Evolutionary conservation across 2,329 filamentous ascomycete species (phyloP).

Genomic region (Cercospora sojina): DNA sequence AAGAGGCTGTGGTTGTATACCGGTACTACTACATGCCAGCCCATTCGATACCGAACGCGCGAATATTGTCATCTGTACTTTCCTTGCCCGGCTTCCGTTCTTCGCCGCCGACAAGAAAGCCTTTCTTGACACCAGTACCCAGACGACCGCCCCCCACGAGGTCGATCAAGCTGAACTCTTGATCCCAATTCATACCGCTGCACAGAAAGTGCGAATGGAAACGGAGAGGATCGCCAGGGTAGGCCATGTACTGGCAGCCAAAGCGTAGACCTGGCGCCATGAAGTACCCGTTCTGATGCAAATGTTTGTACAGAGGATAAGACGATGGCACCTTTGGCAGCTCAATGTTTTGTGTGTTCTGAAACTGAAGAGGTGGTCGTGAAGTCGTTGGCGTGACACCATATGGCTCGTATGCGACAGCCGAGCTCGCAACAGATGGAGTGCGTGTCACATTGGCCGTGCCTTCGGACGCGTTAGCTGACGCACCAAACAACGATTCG

Average conservation of each 20-base stretch:
- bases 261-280: slow-evolving; percentile 91
- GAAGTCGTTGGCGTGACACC: slow-evolving; percentile 53
- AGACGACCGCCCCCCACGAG: slow-evolving; percentile 82
- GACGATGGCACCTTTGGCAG: slow-evolving; percentile 49
- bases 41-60: slow-evolving; percentile 88
- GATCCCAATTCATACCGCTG: slow-evolving; percentile 80
- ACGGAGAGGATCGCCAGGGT: slow-evolving; percentile 88
- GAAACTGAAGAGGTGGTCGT: slow-evolving; percentile 42
- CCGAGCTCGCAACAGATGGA: slow-evolving; percentile 21
- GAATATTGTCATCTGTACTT: slow-evolving; percentile 47
- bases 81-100: slow-evolving; percentile 39
- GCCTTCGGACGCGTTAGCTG: slow-evolving; percentile 25
- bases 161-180: slow-evolving; percentile 80
- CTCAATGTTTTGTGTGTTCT: slow-evolving; percentile 11
- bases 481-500: slow-evolving; percentile 33
- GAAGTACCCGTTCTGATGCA: slow-evolving; percentile 79
- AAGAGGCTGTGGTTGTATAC: background rate
- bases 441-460: slow-evolving; percentile 17
- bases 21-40: slow-evolving; percentile 72
- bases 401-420: slow-evolving; percentile 24
- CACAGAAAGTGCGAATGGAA: slow-evolving; percentile 95
- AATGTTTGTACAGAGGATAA: slow-evolving; percentile 75
- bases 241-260: slow-evolving; percentile 90
- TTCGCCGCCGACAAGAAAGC: slow-evolving; percentile 78
- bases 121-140: slow-evolving; percentile 95